Conservation (phyloP, 345 rosid species). For the Adansonia digitata region DNA sequence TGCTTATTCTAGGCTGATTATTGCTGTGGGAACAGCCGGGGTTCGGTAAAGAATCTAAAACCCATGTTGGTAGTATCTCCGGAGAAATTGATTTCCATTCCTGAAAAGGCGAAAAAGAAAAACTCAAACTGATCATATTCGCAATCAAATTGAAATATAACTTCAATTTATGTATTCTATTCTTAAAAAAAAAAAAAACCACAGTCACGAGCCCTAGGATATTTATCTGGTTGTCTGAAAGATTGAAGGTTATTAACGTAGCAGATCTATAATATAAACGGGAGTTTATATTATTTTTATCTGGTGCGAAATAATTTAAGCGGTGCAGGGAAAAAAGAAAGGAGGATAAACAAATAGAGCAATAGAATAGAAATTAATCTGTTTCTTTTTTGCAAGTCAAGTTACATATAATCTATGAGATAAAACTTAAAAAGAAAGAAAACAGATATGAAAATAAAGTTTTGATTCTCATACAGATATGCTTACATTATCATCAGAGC, state of each 20-base stretch:
- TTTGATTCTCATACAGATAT: background rate
- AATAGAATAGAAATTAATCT: background rate
- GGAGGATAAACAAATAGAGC: background rate
- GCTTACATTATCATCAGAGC: constrained; percentile 1
- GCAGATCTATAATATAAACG: background rate
- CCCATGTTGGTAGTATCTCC: background rate
- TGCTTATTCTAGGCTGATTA: background rate
- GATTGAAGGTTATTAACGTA: background rate
- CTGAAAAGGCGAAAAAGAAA: background rate
- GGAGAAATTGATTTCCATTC: background rate
- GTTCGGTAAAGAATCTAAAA: background rate
- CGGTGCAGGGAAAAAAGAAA: background rate
- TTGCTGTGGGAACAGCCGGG: background rate
- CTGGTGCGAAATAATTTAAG: background rate
- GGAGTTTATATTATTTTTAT: no score
- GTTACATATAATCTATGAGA: background rate
- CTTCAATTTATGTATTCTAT: background rate
- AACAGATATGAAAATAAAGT: background rate
- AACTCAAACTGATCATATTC: background rate
- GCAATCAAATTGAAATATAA: background rate
- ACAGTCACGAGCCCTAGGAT: background rate
- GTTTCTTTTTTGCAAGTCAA: background rate
- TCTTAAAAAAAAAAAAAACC: background rate
- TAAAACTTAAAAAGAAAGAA: background rate
- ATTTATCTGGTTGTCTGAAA: background rate